Percentiles rank a stretch among this genome's conserved stretches.
These are phyloP conservation scores for Trichosanthes cucumerina DNA, from an alignment of 306 rosid species.

Conservation along the genomic window DNA sequence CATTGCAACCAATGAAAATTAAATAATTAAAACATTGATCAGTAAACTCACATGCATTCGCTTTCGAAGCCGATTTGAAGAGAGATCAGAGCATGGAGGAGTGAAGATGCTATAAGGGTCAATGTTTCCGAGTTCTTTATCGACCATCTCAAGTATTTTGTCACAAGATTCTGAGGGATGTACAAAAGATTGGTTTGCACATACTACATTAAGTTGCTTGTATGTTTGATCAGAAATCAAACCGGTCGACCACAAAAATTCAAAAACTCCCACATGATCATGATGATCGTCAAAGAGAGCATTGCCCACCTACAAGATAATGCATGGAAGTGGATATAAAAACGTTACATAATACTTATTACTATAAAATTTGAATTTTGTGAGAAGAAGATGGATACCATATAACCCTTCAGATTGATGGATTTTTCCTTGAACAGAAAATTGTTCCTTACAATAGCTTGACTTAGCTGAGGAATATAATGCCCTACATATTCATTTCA, in stretches of 20 bases:
- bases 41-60: slow-evolving; percentile 54
- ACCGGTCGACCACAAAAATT: slow-evolving; percentile 87
- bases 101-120: slow-evolving; percentile 80
- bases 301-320: slow-evolving; percentile 75
- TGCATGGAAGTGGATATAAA: neutral
- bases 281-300: slow-evolving; percentile 73
- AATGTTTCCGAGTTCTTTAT: slow-evolving; percentile 55
- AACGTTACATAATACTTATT: neutral
- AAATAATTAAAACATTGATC: neutral
- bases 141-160: slow-evolving; percentile 26
- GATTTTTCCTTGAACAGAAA: slow-evolving; percentile 21
- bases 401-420: slow-evolving; percentile 75
- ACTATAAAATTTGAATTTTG: neutral
- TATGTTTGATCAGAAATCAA: slow-evolving; percentile 81
- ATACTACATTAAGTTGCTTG: slow-evolving; percentile 43
- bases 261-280: slow-evolving; percentile 64
- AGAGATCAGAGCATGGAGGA: slow-evolving; percentile 42
- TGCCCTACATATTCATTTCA: slow-evolving; percentile 39
- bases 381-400: slow-evolving; percentile 38
- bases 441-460: slow-evolving; percentile 61
- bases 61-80: slow-evolving; percentile 37
- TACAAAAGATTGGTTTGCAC: slow-evolving; percentile 39
- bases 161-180: slow-evolving; percentile 49
- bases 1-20: neutral
- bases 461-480: slow-evolving; percentile 93